Evolutionary conservation across 495 filamentous ascomycete species (phyloP).

Genomic region (Margaritispora aquatica): DNA sequence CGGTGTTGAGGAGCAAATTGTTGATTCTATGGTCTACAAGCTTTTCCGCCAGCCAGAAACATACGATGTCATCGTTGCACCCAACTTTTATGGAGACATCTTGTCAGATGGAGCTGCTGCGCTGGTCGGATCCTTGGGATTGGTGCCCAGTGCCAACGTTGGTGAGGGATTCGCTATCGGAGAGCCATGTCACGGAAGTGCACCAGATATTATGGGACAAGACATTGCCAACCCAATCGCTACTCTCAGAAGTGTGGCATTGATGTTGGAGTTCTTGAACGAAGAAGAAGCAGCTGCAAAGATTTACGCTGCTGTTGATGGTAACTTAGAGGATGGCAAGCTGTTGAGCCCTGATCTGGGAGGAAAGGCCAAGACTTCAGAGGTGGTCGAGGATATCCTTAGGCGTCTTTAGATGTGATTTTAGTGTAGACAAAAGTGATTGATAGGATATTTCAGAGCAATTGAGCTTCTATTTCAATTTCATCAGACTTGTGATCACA

Average conservation of each 20-base stretch:
- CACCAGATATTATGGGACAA: conserved; percentile 90
- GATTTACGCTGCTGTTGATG: conserved; percentile 92
- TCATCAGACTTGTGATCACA: too few species aligned
- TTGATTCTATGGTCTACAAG: conserved; percentile 99
- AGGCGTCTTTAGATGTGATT: conserved; percentile 60
- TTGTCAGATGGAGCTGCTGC: conserved; percentile 93
- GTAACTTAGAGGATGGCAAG: conserved; percentile 76
- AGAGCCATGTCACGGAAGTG: conserved; percentile 95
- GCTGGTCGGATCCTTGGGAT: conserved; percentile 85
- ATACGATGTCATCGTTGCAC: conserved; percentile 98
- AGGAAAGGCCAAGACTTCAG: conserved; percentile 76
- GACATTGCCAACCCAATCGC: conserved; percentile 95
- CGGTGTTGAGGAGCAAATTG: conserved; percentile 91
- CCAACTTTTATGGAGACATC: conserved; percentile 97
- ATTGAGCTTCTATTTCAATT: too few species aligned
- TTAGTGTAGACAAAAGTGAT: neutral
- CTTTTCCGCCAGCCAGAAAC: conserved; percentile 88
- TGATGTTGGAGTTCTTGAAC: conserved; percentile 94
- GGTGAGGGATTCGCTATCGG: conserved; percentile 93
- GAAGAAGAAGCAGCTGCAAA: conserved; percentile 78
- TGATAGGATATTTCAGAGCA: neutral
- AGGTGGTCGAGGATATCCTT: conserved; percentile 87
- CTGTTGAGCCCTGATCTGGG: conserved; percentile 87
- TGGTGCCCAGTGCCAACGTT: conserved; percentile 96
- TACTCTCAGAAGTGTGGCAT: conserved; percentile 80